A percentile compares a stretch with the other conserved stretches of the same genome.
Evolutionary conservation across 495 filamentous ascomycete species (phyloP).

Genomic region (Aspergillus bertholletiae): DNA sequence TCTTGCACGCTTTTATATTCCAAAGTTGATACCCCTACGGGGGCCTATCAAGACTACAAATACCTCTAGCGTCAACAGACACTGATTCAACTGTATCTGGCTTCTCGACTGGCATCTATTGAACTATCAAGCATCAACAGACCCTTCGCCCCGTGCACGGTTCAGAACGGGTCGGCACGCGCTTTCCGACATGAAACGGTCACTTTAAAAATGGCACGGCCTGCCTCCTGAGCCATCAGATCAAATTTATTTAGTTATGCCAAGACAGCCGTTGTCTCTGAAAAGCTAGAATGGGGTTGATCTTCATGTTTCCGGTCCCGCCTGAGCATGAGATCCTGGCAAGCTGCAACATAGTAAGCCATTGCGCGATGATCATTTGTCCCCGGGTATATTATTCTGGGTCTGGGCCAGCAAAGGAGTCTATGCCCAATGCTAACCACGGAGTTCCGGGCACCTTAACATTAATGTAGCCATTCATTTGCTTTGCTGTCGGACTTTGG

Average conservation of each 20-base stretch:
- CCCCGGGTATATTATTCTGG: not conserved
- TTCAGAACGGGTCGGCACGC: not conserved
- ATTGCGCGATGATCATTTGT: not conserved
- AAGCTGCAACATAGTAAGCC: not conserved
- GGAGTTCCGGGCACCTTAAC: too few species aligned
- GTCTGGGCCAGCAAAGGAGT: not conserved
- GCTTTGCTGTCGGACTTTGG: too few species aligned
- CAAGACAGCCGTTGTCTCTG: not conserved
- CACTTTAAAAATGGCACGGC: not conserved
- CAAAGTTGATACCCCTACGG: too few species aligned
- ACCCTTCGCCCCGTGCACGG: not conserved
- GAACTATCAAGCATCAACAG: too few species aligned
- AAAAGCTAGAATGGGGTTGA: not conserved
- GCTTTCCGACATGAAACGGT: not conserved
- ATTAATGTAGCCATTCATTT: too few species aligned
- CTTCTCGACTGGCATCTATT: too few species aligned
- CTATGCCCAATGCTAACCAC: not conserved
- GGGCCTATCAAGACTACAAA: too few species aligned
- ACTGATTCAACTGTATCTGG: too few species aligned
- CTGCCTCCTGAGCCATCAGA: not conserved
- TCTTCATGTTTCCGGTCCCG: not conserved
- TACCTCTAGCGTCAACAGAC: too few species aligned
- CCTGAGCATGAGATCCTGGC: not conserved
- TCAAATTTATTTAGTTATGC: not conserved
- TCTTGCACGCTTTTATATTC: too few species aligned